Base-by-base conservation (phyloP, 1,139 yeast species). In the Scheffersomyces stambukii region DNA sequence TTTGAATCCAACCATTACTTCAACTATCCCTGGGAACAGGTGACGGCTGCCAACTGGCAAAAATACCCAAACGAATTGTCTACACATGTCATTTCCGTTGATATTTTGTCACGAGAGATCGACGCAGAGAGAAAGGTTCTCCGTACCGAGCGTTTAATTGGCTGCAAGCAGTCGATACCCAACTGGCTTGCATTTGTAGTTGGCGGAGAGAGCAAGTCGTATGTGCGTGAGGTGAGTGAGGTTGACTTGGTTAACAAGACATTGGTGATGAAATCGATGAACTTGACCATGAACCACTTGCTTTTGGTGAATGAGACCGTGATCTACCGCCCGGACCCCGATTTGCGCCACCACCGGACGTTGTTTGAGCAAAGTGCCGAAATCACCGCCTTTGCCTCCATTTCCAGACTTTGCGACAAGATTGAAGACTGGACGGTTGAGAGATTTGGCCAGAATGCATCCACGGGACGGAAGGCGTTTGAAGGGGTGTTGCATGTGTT, bases 31-130 rank as follows among this genome's bases (percentile, higher is more conserved):
- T 89, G 97, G 96, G 95, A 83, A 22, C 88, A 85, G 48, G 95
- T 91, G 12, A 83, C 95, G 1, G 89, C 95, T 0, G 97, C 97
- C 35, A 89, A 91, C 56, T 91, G 98, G 98, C 79, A 77, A 42
- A 91, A 91, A 49, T 91, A 91, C 57, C 98, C 98, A 10, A 91
- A 91, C 42, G 95, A 88, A 48, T 68, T 81, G 38, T 81, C 95
- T 6, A 75, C 94, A 1, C 98, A 91, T 58, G 98, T 91, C n/a
- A 81, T 86, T 11, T 93, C 94, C 1, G 97, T 91, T 5, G 98
- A 91, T 54, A 85, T 86, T 3, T 60, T 91, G 27, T 64, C 81
- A 36, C 68, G 97, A 36, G 84, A 80, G 42, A 52, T 86, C 17
- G 76, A 80, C 45, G 60, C 70, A 1, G 56, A 54, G 6, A 69